Evolutionary conservation across 208 protist species (phyloP), one percentile per base, ranked within the genome.

Genomic region (Sergeia podlipaevii): DNA sequence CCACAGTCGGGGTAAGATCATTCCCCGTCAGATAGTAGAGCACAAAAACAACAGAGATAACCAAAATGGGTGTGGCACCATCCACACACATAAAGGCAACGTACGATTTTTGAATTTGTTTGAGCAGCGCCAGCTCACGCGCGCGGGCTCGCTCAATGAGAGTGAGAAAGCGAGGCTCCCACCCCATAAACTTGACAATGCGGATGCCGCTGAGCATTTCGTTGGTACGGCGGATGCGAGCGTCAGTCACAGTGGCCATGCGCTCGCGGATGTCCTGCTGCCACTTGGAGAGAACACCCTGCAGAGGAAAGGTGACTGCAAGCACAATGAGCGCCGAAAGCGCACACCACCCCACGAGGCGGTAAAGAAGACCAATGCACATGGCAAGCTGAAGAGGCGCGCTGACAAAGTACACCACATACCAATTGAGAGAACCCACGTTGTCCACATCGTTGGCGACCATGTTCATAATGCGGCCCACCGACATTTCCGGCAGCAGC

Each of bases 111-210:
- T 80, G 75, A 10, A 78, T 56, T 13, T 68, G 42, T 8, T 60
- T 44, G 27, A 81, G 63, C 18, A 54, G 65, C n/a, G 17, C 23
- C n/a, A 96, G 27, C 68, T 95, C 80, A n/a, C 60, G 45, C 10
- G 30, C 24, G 17, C 89, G 59, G 2, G 71, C 58, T n/a, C 61
- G 43, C 28, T 80, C 44, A 39, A 96, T 71, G 6, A 32, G 13
- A 1, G 47, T 21, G 2, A 77, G 7, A 30, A 97, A 89, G 29
- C 28, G 33, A 20, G 71, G 51, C 57, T 97, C 92, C 87, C 91
- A 97, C 2, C 72, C 79, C 70, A 89, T 96, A 1, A 96, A 76
- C 63, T 98, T 98, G 32, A 96, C 77, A 10, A 97, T 75, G 41
- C 86, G 71, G 15, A 97, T 96, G 6, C 83, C 80, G n/a, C 70